phyloP scores from a whole-genome alignment of 2,329 filamentous ascomycete genomes.

The Penicillium brevicompactum region DNA sequence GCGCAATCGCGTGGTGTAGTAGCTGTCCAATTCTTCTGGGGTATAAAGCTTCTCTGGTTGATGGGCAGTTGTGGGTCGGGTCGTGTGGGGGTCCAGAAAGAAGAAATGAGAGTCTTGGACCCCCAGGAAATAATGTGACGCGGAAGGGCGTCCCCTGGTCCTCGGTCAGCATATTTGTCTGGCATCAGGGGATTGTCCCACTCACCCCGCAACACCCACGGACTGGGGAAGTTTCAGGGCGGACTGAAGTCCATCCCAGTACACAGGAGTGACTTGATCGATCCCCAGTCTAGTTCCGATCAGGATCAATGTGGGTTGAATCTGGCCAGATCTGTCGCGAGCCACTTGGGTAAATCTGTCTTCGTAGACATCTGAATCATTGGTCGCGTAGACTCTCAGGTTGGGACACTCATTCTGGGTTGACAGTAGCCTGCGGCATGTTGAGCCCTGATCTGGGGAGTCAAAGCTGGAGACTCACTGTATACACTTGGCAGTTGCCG shows the following conservation, averaged over 20 bases:
- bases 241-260: constrained; percentile 89
- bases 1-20: constrained; percentile 83
- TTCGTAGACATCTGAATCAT: constrained; percentile 88
- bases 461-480: constrained; percentile 62
- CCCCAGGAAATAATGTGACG: constrained; percentile 77
- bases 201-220: constrained; percentile 91
- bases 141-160: constrained; percentile 81
- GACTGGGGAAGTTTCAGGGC: constrained; percentile 86
- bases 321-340: constrained; percentile 63
- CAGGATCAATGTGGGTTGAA: constrained; percentile 84
- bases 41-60: constrained; percentile 59
- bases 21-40: constrained; percentile 74
- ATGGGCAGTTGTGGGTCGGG: constrained; percentile 72
- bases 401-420: constrained; percentile 63
- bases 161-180: not conserved
- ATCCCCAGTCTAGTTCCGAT: constrained; percentile 89
- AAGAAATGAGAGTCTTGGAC: constrained; percentile 79
- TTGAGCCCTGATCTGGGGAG: not conserved
- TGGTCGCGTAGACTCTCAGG: constrained; percentile 83
- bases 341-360: constrained; percentile 82
- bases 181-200: not conserved
- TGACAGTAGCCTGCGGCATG: constrained; percentile 66
- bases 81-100: constrained; percentile 92
- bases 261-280: constrained; percentile 90
- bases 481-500: constrained; percentile 90